Evolutionary conservation across 2,329 filamentous ascomycete genomes (phyloP), one percentile per base, ranked within the genome.

Genomic region (Colletotrichum salicis): DNA sequence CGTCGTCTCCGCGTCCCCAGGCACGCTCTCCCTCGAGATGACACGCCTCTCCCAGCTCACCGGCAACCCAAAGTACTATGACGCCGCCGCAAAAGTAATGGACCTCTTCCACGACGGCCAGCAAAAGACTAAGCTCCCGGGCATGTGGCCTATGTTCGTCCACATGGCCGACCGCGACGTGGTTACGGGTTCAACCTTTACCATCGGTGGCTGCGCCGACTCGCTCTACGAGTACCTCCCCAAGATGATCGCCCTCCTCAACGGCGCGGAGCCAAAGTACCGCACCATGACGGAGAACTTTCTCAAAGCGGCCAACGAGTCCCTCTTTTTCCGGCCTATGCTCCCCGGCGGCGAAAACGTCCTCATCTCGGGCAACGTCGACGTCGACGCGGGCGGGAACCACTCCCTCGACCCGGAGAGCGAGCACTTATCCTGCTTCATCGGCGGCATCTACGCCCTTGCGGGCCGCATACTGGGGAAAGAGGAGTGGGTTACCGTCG

Each of bases 11-110:
- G 85, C 85, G 7, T 83, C 83, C 6, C 82, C 85, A 1, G 93
- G 92, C 6, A 93, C 91, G 5, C 83, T 95, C 61, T 91, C 89
- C 1, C 81, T 95, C 69, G 93, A 95, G 76, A 91, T 95, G 79
- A 93, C 92, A 15, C 86, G 91, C 19, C 82, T 95, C 60, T 91
- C 92, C 2, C 93, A 95, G 78, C 81, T 95, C 71, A 95, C 93
- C 0, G 90, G 89, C 35, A 87, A 95, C 72, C 82, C 88, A 22
- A 94, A 92, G 76, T 95, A 94, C 82, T 94, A 92, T 78, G 91
- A 93, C 78, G 92, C 91, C 6, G 86, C 93, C 71, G 88, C 90
- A 35, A 86, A 88, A 6, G 88, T 95, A 64, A 94, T 91, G 75
- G 86, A 93, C 67, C 85, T 90, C 22, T 87, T 95, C 73, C 87